phyloP scores from a whole-genome alignment of 352 stramenopile genomes.

The Phytophthora meadii region DNA sequence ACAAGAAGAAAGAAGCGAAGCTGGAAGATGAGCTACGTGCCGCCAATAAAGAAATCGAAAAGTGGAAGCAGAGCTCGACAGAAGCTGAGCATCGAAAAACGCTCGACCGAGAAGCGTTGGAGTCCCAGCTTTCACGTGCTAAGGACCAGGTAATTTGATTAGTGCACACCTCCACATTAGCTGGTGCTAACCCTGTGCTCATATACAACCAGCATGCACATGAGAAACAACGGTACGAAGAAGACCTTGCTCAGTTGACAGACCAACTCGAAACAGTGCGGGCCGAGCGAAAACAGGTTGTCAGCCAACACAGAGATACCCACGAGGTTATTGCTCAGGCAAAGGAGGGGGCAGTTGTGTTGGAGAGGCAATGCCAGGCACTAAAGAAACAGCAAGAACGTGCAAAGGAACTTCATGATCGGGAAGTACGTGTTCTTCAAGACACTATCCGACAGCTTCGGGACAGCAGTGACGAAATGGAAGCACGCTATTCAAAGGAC shows the following conservation, averaged over 20 bases:
- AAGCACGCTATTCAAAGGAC: conserved; percentile 14
- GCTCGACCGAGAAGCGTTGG: conserved; percentile 34
- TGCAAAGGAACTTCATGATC: conserved; percentile 34
- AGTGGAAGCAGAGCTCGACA: conserved; percentile 40
- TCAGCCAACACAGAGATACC: conserved; percentile 30
- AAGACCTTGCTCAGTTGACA: conserved; percentile 16
- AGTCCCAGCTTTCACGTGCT: conserved; percentile 25
- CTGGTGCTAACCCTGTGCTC: conserved; percentile 1
- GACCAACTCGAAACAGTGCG: conserved; percentile 19
- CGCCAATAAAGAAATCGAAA: conserved; percentile 34
- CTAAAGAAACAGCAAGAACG: conserved; percentile 36
- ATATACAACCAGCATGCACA: conserved; percentile 20
- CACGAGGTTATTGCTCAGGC: conserved; percentile 31
- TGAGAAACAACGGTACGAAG: conserved; percentile 24
- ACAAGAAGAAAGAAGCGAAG: conserved; percentile 52
- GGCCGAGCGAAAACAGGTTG: conserved; percentile 26
- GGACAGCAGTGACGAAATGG: conserved; percentile 16
- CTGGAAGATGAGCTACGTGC: conserved; percentile 45
- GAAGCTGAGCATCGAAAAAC: conserved; percentile 31
- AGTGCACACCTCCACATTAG: background rate
- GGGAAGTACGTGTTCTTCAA: conserved; percentile 28
- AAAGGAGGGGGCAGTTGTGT: conserved; percentile 23
- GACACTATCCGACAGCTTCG: conserved; percentile 27
- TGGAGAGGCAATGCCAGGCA: conserved; percentile 31
- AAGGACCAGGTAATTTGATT: conserved; percentile 15